Base-by-base conservation (phyloP, 331 rosid genomes). In the Quercus lobata region DNA sequence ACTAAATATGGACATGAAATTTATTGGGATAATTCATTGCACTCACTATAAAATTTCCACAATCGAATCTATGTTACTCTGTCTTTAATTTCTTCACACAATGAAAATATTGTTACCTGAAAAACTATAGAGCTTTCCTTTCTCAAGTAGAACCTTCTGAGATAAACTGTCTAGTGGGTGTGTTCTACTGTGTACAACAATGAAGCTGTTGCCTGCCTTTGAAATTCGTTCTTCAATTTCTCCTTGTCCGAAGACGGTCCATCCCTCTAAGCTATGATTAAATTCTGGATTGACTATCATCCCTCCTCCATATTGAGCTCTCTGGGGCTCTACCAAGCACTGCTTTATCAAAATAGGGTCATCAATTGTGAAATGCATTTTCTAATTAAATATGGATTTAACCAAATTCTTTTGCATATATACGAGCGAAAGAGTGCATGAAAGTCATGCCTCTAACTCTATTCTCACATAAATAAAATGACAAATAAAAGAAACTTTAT, bases 271-370 rank as follows among this genome's bases (percentile, higher is more conserved):
- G 74, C 82, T 83, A 57, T 89, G 57, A 21, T 88, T 87, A 76
- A 92, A 89, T 69, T 83, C 89, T 76, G 98, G 92, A 65, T 94
- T 94, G 25, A 82, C 86, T 73, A 94, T 86, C 25, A 92, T 79
- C 56, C 98, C 98, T 32, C 98, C 98, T 79, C 91, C 92, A 83
- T 91, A 83, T 19, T 80, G 85, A 80, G 90, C 86, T 72, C 61
- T 85, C 4, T 73, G 41, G 34, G 98, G 92, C 81, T 86, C 89
- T 60, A 0, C 79, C 85, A 81, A 78, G 17, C 98, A 94, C 98
- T 94, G 88, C 60, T 66, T 71, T 9, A 82, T 82, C 79, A 86
- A 72, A 6, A 18, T 54, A 53, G 55, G 10, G 34, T 25, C 4
- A 19, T 7, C 14, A 54, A 57, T 44, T 12, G 12, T 5, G 49